Base-by-base conservation (phyloP, 2,329 filamentous ascomycete genomes). In the Fusarium tanahbumbuense region DNA sequence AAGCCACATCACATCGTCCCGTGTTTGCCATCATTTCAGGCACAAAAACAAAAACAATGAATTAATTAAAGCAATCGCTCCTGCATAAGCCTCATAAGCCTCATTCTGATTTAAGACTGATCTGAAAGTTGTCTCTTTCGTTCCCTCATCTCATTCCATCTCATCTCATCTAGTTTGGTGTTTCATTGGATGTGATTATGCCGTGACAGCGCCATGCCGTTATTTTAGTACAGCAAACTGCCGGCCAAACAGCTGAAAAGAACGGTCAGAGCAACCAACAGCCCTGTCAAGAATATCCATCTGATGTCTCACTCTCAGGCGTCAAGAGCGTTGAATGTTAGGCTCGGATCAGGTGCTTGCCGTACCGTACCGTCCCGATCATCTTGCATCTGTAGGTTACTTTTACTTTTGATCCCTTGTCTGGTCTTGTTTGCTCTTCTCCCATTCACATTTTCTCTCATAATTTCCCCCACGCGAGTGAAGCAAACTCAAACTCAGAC, bases 291-390 rank as follows among this genome's bases (percentile, higher is more conserved):
- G 32, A 27, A n/a, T 32, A 18, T 28, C 27, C 27, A 28, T 47
- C 16, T 28, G 41, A 46, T 66, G 49, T 68, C 64, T 66, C 48
- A 64, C 64, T 65, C 64, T 67, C 66, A 65, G 57, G 49, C 64
- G 46, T 50, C 25, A 48, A 47, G 27, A 59, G 53, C 53, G 64
- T 59, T 67, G 48, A 50, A 50, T 49, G 68, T 70, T 70, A 63
- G 67, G 67, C 62, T 59, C 67, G 67, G 67, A 48, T 70, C 67
- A 70, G 49, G 67, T 67, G 57, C 67, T 68, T 64, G 49, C 58
- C 64, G 60, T 65, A 53, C 48, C 32, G 34, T 40, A 18, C 34
- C 63, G 63, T 70, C 67, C 63, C 67, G 67, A 56, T 68, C 49
- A 70, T 70, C 67, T 70, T 41, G 67, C 67, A 70, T 53, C 67